Percentiles rank a stretch among this genome's conserved stretches.
These are phyloP conservation scores for Colletotrichum nymphaeae DNA, from an alignment of 2,329 filamentous ascomycete genomes.

Conservation along the genomic window DNA sequence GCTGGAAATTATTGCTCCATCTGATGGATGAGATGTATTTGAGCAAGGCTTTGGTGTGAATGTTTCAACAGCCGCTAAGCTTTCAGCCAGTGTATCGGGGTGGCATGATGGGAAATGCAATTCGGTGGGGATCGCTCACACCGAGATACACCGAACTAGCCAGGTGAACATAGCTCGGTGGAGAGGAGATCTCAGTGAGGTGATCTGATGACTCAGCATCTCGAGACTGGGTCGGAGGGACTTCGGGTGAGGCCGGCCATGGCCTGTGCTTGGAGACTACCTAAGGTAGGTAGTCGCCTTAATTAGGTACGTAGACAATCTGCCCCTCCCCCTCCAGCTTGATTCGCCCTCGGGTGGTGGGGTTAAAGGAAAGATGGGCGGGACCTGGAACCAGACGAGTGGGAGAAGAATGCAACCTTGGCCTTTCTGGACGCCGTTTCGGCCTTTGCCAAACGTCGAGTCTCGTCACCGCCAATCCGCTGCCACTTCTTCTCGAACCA, in stretches of 20 bases:
- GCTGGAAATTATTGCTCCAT: neutral
- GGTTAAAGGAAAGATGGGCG: neutral
- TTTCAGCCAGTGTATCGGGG: neutral
- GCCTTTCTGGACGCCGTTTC: constrained; percentile 30
- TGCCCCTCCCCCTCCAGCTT: constrained; percentile 14
- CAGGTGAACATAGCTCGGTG: neutral
- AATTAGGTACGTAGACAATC: neutral
- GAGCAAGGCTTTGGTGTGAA: neutral
- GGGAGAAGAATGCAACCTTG: constrained; percentile 30
- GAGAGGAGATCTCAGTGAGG: neutral
- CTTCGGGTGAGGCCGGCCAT: neutral
- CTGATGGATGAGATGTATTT: neutral
- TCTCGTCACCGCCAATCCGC: constrained; percentile 23
- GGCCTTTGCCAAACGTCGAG: constrained; percentile 17
- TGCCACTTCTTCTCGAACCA: neutral
- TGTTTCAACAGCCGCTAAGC: neutral
- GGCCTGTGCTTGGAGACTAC: neutral
- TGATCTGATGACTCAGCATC: neutral
- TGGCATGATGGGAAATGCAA: neutral
- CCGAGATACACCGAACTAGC: neutral
- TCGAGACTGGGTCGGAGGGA: rapidly evolving
- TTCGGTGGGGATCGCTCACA: neutral
- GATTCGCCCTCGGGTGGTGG: constrained; percentile 31
- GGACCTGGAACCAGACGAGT: neutral
- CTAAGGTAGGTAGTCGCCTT: too few species aligned